Evolutionary conservation across 2,329 filamentous ascomycete genomes (phyloP).

Genomic region (Xylaria sp.): DNA sequence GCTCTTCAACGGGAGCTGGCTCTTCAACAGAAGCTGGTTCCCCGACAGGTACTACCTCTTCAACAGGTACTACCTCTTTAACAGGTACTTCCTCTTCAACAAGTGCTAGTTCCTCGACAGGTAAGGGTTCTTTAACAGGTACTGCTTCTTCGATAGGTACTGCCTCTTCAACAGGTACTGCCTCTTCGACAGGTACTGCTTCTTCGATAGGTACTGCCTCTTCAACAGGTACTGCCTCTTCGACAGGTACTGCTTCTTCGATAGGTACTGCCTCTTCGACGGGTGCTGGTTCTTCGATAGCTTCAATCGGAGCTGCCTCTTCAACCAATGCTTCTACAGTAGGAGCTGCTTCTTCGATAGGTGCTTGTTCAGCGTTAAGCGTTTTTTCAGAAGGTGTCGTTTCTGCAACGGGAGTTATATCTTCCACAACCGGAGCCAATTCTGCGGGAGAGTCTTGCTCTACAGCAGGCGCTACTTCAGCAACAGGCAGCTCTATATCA

Average conservation of each 20-base stretch:
- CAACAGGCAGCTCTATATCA: no score
- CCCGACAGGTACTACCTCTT: neutral
- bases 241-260: constrained; percentile 1
- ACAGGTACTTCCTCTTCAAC: constrained; percentile 8
- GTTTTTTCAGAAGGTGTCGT: neutral
- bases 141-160: neutral
- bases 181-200: neutral
- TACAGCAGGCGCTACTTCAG: neutral
- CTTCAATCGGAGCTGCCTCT: constrained; percentile 3
- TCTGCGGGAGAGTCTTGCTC: neutral
- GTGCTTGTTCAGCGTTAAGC: neutral
- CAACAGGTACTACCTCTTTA: neutral
- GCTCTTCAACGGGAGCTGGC: constrained; percentile 8
- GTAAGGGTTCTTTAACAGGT: neutral
- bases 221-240: constrained; percentile 2
- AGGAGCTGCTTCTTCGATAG: constrained; percentile 4
- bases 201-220: neutral
- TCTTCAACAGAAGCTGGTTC: constrained; percentile 2
- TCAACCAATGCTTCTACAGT: no score
- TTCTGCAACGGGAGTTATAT: neutral
- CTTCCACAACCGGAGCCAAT: constrained; percentile 8
- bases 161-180: neutral
- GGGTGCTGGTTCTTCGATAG: neutral
- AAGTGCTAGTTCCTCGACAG: constrained; percentile 10
- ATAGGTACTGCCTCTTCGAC: neutral